A percentile compares a stretch with the other conserved stretches of the same genome.
phyloP scores from a whole-genome alignment of 768 basidiomycete species.

The Mrakia blollopis region DNA sequence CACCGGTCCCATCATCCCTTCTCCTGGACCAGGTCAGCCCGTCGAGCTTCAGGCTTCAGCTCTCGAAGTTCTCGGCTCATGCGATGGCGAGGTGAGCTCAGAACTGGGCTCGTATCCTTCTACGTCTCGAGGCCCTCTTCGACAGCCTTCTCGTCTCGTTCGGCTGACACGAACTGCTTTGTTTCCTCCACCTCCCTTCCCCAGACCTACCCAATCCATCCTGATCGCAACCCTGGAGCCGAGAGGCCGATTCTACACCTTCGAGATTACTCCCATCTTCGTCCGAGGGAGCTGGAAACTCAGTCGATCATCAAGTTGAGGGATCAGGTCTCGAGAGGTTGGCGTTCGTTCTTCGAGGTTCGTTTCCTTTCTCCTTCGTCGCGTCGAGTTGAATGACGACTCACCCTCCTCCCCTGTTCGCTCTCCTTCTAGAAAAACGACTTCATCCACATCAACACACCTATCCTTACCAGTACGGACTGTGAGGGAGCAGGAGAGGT shows the following conservation, averaged over 20 bases:
- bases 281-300: conserved; percentile 67
- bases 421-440: conserved; percentile 57
- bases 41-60: conserved; percentile 54
- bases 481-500: conserved; percentile 95
- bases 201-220: conserved; percentile 9
- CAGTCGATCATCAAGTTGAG: conserved; percentile 73
- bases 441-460: conserved; percentile 74
- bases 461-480: conserved; percentile 82
- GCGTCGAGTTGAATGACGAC: not conserved
- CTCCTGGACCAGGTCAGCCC: conserved; percentile 53
- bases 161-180: conserved; percentile 29
- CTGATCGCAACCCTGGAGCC: conserved; percentile 40
- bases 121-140: too few relatives aligned
- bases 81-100: conserved; percentile 55
- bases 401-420: not conserved
- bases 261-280: conserved; percentile 80
- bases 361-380: not conserved
- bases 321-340: conserved; percentile 43
- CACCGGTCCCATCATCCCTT: conserved; percentile 50
- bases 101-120: not conserved
- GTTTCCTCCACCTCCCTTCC: not conserved
- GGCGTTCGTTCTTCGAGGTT: conserved; percentile 25
- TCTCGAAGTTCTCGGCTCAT: conserved; percentile 54
- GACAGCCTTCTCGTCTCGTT: not conserved
- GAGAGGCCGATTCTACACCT: conserved; percentile 88